Conservation (phyloP, 1,139 yeast genomes). For the Magnusiomyces magnusii region DNA sequence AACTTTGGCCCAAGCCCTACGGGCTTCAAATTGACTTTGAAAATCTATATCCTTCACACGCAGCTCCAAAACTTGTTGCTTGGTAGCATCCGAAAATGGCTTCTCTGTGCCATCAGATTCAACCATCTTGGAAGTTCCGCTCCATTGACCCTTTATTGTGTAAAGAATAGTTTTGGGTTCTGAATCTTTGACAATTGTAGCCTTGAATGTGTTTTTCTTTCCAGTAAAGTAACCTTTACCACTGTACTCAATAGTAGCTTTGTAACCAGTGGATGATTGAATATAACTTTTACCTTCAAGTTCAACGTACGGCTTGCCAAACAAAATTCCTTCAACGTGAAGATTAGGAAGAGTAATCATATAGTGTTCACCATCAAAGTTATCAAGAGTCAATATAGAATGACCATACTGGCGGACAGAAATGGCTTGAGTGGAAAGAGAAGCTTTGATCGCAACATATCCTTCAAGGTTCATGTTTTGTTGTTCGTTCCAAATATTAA, state of each 20-base stretch:
- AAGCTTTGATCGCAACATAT: conserved; percentile 80
- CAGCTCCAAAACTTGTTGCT: conserved; percentile 45
- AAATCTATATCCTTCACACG: conserved; percentile 70
- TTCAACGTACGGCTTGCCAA: conserved; percentile 78
- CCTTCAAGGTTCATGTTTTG: conserved; percentile 70
- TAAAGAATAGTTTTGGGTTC: conserved; percentile 58
- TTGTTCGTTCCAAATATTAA: conserved; percentile 64
- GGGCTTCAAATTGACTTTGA: conserved; percentile 68
- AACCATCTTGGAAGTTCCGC: conserved; percentile 53
- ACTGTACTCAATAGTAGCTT: conserved; percentile 66
- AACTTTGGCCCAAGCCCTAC: conserved; percentile 80
- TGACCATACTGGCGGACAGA: conserved; percentile 91
- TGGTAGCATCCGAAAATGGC: conserved; percentile 64
- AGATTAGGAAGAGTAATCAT: conserved; percentile 89
- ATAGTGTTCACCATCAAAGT: conserved; percentile 55
- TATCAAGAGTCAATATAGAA: conserved; percentile 59
- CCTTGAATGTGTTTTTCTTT: conserved; percentile 86
- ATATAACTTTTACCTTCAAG: conserved; percentile 79
- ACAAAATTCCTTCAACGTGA: conserved; percentile 86
- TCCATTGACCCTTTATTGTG: conserved; percentile 90
- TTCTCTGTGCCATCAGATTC: conserved; percentile 27
- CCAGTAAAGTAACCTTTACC: conserved; percentile 98
- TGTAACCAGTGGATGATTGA: conserved; percentile 72
- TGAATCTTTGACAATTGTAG: conserved; percentile 57
- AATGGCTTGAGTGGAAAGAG: conserved; percentile 68